Evolutionary conservation across 257 asterid genomes (phyloP).

Genomic region (Buddleja alternifolia): DNA sequence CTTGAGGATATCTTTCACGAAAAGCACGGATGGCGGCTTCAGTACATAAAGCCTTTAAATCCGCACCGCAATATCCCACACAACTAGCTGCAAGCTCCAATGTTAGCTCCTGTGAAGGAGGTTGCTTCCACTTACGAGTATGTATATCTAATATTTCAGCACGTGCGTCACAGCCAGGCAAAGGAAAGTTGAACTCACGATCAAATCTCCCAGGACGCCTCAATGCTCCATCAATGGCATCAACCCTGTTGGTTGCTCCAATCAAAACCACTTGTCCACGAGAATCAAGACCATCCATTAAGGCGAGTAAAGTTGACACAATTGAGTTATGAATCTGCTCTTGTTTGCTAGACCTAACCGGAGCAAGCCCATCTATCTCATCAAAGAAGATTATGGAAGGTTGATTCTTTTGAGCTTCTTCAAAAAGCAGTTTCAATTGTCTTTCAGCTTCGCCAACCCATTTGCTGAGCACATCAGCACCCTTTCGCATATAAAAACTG

Average conservation of each 20-base stretch:
- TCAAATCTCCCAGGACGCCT: slow-evolving; percentile 99
- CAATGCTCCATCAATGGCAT: slow-evolving; percentile 98
- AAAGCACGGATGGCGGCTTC: slow-evolving; percentile 99
- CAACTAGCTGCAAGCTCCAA: slow-evolving; percentile 98
- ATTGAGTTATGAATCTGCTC: slow-evolving; percentile 99
- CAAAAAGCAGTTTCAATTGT: slow-evolving; percentile 89
- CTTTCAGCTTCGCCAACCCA: slow-evolving; percentile 99
- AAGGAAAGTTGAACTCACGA: slow-evolving; percentile 92
- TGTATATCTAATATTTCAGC: slow-evolving; percentile 94
- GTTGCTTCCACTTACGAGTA: slow-evolving; percentile 95
- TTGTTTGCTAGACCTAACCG: slow-evolving; percentile 99
- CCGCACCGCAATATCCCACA: slow-evolving; percentile 99
- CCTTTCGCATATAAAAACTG: slow-evolving; percentile 97
- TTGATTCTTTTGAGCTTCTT: slow-evolving; percentile 97
- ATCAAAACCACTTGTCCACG: slow-evolving; percentile 99
- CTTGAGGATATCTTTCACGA: slow-evolving; percentile 97
- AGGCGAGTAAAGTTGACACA: slow-evolving; percentile 93
- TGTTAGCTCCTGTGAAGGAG: slow-evolving; percentile 82
- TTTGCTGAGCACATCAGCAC: slow-evolving; percentile 98
- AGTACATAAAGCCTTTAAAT: slow-evolving; percentile 95
- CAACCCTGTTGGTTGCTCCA: slow-evolving; percentile 99
- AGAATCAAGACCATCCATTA: slow-evolving; percentile 99
- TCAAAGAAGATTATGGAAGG: slow-evolving; percentile 98
- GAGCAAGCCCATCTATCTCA: slow-evolving; percentile 99
- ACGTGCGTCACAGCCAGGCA: slow-evolving; percentile 98